Conservation (phyloP, 257 asterid species). For the Voacanga thouarsii region DNA sequence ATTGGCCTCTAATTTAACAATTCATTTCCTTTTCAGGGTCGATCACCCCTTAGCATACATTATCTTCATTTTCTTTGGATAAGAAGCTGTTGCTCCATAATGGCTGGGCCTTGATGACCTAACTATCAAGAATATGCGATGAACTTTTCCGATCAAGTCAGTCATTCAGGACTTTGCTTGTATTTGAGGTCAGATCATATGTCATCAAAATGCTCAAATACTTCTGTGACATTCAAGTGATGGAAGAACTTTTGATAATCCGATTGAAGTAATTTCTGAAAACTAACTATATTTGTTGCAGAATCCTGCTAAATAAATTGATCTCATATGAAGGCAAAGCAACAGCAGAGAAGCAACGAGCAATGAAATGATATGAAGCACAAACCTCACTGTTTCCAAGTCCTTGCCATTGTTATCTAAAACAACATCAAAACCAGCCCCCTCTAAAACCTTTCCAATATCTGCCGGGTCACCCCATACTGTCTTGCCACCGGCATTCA, state of each 20-base stretch:
- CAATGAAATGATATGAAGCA: background rate
- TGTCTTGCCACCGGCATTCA: slow-evolving; percentile 75
- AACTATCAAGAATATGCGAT: no score
- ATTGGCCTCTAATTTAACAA: no score
- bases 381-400: slow-evolving; percentile 71
- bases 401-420: slow-evolving; percentile 98
- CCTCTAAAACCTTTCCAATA: slow-evolving; percentile 70
- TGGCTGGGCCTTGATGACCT: no score
- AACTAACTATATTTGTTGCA: background rate
- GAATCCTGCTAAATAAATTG: no score
- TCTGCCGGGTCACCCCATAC: slow-evolving; percentile 85
- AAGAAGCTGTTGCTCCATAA: no score
- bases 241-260: background rate
- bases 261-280: background rate
- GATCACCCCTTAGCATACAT: no score
- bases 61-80: no score
- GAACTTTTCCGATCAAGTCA: no score
- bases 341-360: background rate
- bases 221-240: background rate
- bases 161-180: no score
- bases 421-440: slow-evolving; percentile 72
- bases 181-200: no score
- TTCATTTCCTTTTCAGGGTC: no score
- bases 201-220: no score
- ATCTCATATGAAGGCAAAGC: background rate